Percentiles rank a stretch among this genome's conserved stretches.
These are phyloP conservation scores for Cyclotella sp. DNA, from an alignment of 108 stramenopile species.

Conservation along the genomic window DNA sequence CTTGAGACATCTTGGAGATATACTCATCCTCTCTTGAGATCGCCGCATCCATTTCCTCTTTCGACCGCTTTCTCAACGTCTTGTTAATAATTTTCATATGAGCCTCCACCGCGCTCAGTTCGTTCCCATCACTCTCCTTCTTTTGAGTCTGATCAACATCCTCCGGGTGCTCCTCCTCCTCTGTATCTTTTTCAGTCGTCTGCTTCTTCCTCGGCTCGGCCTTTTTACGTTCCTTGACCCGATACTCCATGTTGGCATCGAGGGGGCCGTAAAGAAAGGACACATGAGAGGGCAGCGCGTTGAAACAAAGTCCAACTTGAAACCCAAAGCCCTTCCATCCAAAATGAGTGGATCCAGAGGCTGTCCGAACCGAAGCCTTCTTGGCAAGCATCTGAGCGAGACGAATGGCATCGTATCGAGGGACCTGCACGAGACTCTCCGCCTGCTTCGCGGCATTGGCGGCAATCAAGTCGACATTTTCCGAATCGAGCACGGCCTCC, in stretches of 20 bases:
- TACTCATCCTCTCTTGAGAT: conserved; percentile 28
- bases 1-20: conserved; percentile 13
- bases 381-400: conserved; percentile 58
- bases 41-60: conserved; percentile 21
- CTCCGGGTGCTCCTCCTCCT: conserved; percentile 69
- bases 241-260: conserved; percentile 44
- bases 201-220: conserved; percentile 37
- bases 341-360: conserved; percentile 54
- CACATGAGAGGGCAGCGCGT: conserved; percentile 69
- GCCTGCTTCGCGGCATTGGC: conserved; percentile 66
- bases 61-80: conserved; percentile 44
- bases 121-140: conserved; percentile 58
- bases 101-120: conserved; percentile 73
- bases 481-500: conserved; percentile 88
- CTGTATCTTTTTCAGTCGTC: conserved; percentile 42
- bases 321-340: conserved; percentile 72
- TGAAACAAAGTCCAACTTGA: conserved; percentile 82
- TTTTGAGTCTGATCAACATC: conserved; percentile 53
- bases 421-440: conserved; percentile 79
- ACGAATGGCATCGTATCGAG: conserved; percentile 80
- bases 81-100: conserved; percentile 59
- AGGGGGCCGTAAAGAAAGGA: conserved; percentile 78
- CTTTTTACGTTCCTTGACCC: conserved; percentile 63
- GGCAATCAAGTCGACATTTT: conserved; percentile 79
- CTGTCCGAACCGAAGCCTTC: conserved; percentile 50